These are phyloP conservation scores for Cystoisospora suis DNA, from an alignment of 169 alveolate genomes.

Conservation along the genomic window DNA sequence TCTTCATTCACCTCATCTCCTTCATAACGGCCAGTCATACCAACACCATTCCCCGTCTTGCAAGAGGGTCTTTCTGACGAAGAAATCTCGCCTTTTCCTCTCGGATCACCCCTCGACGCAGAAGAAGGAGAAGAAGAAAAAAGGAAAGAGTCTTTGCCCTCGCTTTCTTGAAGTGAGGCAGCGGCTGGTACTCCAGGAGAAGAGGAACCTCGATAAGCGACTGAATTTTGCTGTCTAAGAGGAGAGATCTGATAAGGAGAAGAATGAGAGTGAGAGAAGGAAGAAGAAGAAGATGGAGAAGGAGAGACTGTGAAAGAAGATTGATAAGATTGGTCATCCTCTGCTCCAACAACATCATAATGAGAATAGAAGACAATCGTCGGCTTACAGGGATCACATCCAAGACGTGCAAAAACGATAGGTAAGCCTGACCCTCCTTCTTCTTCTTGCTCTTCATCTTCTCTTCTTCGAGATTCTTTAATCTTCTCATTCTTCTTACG, in stretches of 20 bases:
- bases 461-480: neutral
- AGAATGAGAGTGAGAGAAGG: too few relatives aligned
- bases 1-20: too few relatives aligned
- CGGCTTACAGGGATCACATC: slow-evolving; percentile 62
- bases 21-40: neutral
- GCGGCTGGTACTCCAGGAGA: too few relatives aligned
- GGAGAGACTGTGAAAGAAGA: too few relatives aligned
- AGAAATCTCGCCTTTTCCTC: neutral
- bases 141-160: too few relatives aligned
- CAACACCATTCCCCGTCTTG: neutral
- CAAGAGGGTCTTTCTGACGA: neutral
- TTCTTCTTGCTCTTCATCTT: neutral
- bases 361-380: slow-evolving; percentile 69
- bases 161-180: too few relatives aligned
- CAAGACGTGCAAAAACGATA: slow-evolving; percentile 66
- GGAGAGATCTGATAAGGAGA: too few relatives aligned
- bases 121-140: neutral
- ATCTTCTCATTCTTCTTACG: too few relatives aligned
- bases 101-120: neutral
- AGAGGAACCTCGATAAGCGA: too few relatives aligned
- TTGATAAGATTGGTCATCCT: too few relatives aligned
- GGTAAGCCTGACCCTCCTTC: slow-evolving; percentile 29
- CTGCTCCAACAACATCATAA: slow-evolving; percentile 66
- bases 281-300: too few relatives aligned
- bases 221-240: too few relatives aligned